Evolutionary conservation across 352 stramenopile species (phyloP).

Genomic region (Phytophthora ohioensis): DNA sequence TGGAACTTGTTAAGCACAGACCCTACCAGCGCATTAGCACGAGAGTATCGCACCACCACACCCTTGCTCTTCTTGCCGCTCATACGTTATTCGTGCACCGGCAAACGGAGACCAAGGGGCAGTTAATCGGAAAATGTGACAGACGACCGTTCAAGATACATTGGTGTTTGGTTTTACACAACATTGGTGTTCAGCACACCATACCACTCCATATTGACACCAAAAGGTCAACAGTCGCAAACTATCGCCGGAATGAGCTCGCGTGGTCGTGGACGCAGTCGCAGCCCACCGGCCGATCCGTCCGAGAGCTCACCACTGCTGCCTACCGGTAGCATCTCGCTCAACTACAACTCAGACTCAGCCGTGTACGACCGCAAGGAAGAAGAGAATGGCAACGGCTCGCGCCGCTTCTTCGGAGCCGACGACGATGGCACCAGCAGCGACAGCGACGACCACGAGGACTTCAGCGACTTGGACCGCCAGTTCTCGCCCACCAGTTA

Average conservation of each 20-base stretch:
- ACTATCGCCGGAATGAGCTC: conserved; percentile 28
- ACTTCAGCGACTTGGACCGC: conserved; percentile 49
- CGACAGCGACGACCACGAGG: conserved; percentile 55
- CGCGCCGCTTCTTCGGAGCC: conserved; percentile 19
- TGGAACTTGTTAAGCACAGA: conserved; percentile 81
- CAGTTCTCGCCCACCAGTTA: conserved; percentile 56
- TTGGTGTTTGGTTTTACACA: neutral
- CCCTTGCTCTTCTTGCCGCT: conserved; percentile 4
- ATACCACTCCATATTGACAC: neutral
- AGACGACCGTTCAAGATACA: conserved; percentile 9
- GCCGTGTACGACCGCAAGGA: conserved; percentile 72
- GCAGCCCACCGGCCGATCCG: conserved; percentile 26
- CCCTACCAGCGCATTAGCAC: conserved; percentile 60
- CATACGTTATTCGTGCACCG: neutral
- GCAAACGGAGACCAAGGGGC: no score
- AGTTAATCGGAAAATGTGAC: neutral
- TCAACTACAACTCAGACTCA: conserved; percentile 91
- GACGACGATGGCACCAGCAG: conserved; percentile 15
- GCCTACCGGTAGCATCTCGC: conserved; percentile 48
- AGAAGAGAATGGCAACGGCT: conserved; percentile 29
- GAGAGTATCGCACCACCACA: conserved; percentile 44
- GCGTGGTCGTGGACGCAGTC: conserved; percentile 7
- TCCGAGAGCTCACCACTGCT: conserved; percentile 65
- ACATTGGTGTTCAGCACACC: neutral
- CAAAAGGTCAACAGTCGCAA: neutral